These are phyloP conservation scores for Fraxinus baroniana DNA, from an alignment of 305 asterid species.

Conservation along the genomic window DNA sequence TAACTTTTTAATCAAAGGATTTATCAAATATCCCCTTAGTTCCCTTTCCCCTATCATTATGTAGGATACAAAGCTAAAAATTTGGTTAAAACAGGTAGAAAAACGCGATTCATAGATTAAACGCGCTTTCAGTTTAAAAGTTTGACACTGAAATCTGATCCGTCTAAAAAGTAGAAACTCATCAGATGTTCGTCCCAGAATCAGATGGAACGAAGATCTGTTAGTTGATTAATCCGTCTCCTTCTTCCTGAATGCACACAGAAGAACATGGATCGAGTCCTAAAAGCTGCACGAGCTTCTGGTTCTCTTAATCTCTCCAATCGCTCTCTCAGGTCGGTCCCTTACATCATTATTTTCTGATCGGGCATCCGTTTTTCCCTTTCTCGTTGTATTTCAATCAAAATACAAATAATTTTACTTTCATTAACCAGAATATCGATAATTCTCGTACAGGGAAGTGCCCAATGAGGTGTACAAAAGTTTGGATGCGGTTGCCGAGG, in stretches of 20 bases:
- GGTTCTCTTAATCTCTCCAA: constrained; percentile 95
- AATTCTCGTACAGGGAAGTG: constrained; percentile 57
- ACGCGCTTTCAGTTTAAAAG: not conserved
- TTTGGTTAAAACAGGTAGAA: not conserved
- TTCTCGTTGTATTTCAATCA: not conserved
- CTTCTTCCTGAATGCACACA: not conserved
- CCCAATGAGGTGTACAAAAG: constrained; percentile 81
- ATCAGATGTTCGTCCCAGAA: not conserved
- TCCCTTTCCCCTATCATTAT: too few species aligned
- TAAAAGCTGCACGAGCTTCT: constrained; percentile 87
- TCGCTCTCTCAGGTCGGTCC: constrained; percentile 75
- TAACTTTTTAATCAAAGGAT: too few species aligned
- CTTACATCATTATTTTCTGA: constrained; percentile 6
- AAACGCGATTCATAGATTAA: not conserved
- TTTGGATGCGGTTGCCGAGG: constrained; percentile 73
- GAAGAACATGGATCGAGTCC: constrained; percentile 64
- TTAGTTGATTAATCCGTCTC: not conserved
- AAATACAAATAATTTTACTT: not conserved
- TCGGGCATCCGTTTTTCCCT: not conserved
- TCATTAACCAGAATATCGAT: not conserved
- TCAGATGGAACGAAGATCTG: not conserved
- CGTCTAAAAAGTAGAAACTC: not conserved
- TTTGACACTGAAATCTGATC: not conserved
- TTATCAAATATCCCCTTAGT: too few species aligned
- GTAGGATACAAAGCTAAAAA: not conserved